Conservation (phyloP, 345 rosid species). For the Rhizophora apiculata region DNA sequence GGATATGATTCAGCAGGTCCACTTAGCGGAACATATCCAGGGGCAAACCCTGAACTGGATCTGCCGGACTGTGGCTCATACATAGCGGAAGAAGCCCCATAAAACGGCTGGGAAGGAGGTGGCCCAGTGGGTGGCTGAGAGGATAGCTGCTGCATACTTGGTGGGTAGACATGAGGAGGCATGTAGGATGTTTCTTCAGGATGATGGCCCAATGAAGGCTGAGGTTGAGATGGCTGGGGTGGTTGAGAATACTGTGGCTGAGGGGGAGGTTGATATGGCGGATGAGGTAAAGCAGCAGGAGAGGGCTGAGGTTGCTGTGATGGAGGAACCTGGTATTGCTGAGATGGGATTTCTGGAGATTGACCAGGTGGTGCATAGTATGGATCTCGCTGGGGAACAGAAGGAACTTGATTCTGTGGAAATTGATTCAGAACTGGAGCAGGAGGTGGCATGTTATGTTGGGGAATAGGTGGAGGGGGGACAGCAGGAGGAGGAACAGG, state of each 20-base stretch:
- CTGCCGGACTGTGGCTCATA: slow-evolving; percentile 60
- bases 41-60: slow-evolving; percentile 56
- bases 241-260: slow-evolving; percentile 56
- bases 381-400: slow-evolving; percentile 62
- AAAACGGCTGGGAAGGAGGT: slow-evolving; percentile 60
- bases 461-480: slow-evolving; percentile 38
- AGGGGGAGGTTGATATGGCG: slow-evolving; percentile 48
- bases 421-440: slow-evolving; percentile 62
- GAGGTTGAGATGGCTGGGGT: slow-evolving; percentile 48
- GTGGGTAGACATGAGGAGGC: slow-evolving; percentile 54
- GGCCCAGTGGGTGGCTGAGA: slow-evolving; percentile 52
- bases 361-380: slow-evolving; percentile 61
- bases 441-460: slow-evolving; percentile 49
- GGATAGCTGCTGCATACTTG: slow-evolving; percentile 52
- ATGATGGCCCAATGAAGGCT: slow-evolving; percentile 56
- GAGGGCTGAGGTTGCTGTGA: slow-evolving; percentile 43
- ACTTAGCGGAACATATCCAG: slow-evolving; percentile 47
- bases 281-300: slow-evolving; percentile 47
- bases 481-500: slow-evolving; percentile 36
- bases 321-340: slow-evolving; percentile 57
- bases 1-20: slow-evolving; percentile 52
- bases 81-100: slow-evolving; percentile 47
- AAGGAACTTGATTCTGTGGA: slow-evolving; percentile 40
- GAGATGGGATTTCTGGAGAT: slow-evolving; percentile 55
- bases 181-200: slow-evolving; percentile 56